phyloP scores from a whole-genome alignment of 805 yeast genomes.

The Teunomyces cretensis region DNA sequence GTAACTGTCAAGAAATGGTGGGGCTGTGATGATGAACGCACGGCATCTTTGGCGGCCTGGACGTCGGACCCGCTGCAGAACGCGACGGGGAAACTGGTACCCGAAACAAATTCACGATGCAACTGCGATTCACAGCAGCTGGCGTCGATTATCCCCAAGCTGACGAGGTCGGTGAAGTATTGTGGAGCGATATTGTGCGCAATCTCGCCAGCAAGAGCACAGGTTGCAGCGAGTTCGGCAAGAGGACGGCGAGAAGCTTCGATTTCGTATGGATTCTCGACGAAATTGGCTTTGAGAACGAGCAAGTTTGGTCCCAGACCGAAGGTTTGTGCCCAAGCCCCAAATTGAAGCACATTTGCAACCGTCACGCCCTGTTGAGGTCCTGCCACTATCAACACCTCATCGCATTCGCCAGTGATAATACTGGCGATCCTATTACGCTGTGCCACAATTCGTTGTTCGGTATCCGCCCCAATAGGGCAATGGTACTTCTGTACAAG shows the following conservation, averaged over 20 bases:
- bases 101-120: constrained; percentile 52
- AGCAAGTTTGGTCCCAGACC: constrained; percentile 14
- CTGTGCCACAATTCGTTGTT: background rate
- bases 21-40: constrained; percentile 41
- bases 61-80: constrained; percentile 31
- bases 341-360: constrained; percentile 29
- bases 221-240: constrained; percentile 38
- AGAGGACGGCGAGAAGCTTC: constrained; percentile 34
- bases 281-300: constrained; percentile 39
- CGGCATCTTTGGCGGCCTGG: constrained; percentile 44
- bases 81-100: constrained; percentile 51
- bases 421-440: constrained; percentile 16
- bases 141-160: constrained; percentile 44
- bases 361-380: constrained; percentile 11
- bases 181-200: constrained; percentile 53
- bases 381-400: background rate
- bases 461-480: background rate
- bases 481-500: background rate
- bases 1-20: constrained; percentile 51
- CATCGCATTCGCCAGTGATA: background rate
- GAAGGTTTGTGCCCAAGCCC: constrained; percentile 45
- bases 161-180: constrained; percentile 47
- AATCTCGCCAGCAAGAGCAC: constrained; percentile 47
- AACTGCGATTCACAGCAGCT: constrained; percentile 47
- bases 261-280: constrained; percentile 16